Percentiles rank a stretch among this genome's conserved stretches.
Evolutionary conservation across 352 stramenopile species (phyloP).

Genomic region (Globisporangium splendens): DNA sequence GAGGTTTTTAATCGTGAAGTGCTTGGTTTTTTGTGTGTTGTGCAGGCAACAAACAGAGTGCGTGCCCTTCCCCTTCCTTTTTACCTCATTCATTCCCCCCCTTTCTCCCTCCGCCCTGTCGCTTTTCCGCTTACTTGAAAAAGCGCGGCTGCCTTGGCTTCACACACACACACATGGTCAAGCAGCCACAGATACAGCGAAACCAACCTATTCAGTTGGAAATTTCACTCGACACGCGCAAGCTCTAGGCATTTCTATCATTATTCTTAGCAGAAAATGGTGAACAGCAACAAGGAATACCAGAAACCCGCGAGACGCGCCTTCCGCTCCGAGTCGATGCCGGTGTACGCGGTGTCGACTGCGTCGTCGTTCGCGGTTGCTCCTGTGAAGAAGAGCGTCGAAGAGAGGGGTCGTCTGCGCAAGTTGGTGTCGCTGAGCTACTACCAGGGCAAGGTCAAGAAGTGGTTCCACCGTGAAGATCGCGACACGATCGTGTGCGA

Average conservation of each 20-base stretch:
- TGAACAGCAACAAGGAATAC: conserved; percentile 6
- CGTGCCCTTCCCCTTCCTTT: neutral
- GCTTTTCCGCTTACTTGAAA: neutral
- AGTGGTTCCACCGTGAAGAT: conserved; percentile 46
- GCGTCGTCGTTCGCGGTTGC: neutral
- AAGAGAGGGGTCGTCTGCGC: conserved; percentile 39
- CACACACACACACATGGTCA: neutral
- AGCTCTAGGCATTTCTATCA: neutral
- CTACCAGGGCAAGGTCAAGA: conserved; percentile 46
- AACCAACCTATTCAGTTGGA: neutral
- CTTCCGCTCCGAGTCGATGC: neutral
- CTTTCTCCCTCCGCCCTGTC: neutral
- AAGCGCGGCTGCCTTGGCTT: neutral
- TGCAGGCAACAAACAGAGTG: too few species aligned
- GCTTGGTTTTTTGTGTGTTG: neutral
- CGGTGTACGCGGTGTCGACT: neutral
- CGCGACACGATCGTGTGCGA: conserved; percentile 59
- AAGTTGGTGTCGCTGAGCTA: conserved; percentile 66
- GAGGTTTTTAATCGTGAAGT: neutral
- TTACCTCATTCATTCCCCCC: too few species aligned
- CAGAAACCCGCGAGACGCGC: neutral
- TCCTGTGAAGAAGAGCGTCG: conserved; percentile 10
- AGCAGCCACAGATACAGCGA: neutral
- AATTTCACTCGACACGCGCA: neutral
- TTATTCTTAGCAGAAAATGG: neutral